Evolutionary conservation across 1,139 yeast species (phyloP), one percentile per base, ranked within the genome.

Genomic region (Yamadazyma trypodendri): DNA sequence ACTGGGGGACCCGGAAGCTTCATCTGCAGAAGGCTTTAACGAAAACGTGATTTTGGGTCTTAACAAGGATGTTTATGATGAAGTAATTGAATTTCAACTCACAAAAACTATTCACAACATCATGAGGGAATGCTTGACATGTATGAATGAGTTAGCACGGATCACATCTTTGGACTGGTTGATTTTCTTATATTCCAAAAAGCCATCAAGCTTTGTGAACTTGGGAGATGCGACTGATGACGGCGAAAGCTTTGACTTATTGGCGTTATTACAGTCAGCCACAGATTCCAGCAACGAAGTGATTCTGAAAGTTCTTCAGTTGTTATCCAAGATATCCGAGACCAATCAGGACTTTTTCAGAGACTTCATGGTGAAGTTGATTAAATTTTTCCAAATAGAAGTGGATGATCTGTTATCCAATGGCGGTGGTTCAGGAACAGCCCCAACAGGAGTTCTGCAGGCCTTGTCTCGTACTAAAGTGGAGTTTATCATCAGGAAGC

Each of bases 91-190:
- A 43, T 52, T 60, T 24, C 68, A 70, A 37, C 56, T 71, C 36
- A 58, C 60, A 6, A 49, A 53, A 12, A 67, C 72, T 0, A 54
- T 70, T 29, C 58, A 59, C 23, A 56, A 60, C 2, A 65, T 69
- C 10, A 61, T 64, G 52, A 54, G 58, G 30, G 72, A 68, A 45
- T 69, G 68, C 41, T 55, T 67, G 20, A 58, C 61, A 23, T 59
- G 64, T 10, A 43, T 58, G 40, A 84, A 87, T 49, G 96, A 88
- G 46, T 79, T 83, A 24, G 86, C 97, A 0, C 71, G 94, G 46
- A 75, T 89, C 14, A 89, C 95, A 0, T 85, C 95, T 14, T 66
- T 94, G 32, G 96, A 90, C 48, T 94, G 98, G 98, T 68, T 94
- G 25, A 81, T 83, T 18, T 80, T 88, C 72, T 69, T 94, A 32